Evolutionary conservation across 495 filamentous ascomycete genomes (phyloP).

Genomic region (Schizothecium vesticola): DNA sequence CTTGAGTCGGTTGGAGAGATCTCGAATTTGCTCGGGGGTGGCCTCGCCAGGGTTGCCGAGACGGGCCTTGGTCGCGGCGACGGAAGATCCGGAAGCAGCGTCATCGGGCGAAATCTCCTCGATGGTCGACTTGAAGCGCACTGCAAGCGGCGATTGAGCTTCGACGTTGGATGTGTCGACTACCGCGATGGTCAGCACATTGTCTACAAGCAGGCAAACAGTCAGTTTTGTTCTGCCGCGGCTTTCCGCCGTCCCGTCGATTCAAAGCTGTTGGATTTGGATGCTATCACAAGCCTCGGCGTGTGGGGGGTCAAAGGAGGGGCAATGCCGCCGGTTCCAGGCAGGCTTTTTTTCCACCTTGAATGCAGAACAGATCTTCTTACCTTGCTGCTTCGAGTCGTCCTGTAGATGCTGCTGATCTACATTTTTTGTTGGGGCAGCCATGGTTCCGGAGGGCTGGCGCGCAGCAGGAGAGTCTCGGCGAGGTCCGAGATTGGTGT

Average conservation of each 20-base stretch:
- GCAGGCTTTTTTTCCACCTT: slow-evolving; percentile 9
- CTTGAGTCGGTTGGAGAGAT: slow-evolving; percentile 65
- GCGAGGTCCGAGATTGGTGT: not conserved
- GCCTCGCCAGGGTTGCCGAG: slow-evolving; percentile 31
- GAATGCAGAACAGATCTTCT: not conserved
- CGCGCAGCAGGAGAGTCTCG: not conserved
- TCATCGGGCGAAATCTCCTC: slow-evolving; percentile 66
- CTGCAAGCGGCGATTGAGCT: slow-evolving; percentile 40
- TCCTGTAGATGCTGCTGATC: not conserved
- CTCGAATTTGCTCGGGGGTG: slow-evolving; percentile 61
- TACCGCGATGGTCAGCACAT: not conserved
- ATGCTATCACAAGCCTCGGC: not conserved
- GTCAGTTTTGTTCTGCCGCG: not conserved
- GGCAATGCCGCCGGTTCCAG: slow-evolving; percentile 1
- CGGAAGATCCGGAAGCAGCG: slow-evolving; percentile 21
- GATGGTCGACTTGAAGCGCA: slow-evolving; percentile 72
- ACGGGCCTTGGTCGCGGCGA: slow-evolving; percentile 10
- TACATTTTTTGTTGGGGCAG: not conserved
- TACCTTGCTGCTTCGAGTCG: not conserved
- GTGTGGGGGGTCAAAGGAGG: slow-evolving; percentile 23
- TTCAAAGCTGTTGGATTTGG: not conserved
- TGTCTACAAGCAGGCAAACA: not conserved
- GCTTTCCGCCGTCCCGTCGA: not conserved
- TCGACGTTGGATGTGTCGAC: slow-evolving; percentile 13
- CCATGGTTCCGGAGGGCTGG: not conserved